Percentiles rank a stretch among this genome's conserved stretches.
phyloP scores from a whole-genome alignment of 805 yeast species.

The Pichia scutulata region DNA sequence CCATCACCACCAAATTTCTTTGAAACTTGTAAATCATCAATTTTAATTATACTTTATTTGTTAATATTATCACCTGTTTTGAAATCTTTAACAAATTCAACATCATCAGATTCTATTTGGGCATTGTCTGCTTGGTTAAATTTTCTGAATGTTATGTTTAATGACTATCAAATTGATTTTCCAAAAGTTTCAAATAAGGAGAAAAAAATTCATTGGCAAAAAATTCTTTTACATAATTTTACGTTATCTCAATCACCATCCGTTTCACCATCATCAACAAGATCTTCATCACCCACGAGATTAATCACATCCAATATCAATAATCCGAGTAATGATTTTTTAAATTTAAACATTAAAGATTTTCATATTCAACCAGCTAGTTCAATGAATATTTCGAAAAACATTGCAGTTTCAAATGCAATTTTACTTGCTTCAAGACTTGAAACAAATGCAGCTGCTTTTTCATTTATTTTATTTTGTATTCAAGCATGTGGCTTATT shows the following conservation, averaged over 20 bases:
- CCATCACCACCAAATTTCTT: constrained; percentile 24
- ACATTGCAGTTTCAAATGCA: constrained; percentile 76
- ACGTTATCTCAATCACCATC: not conserved
- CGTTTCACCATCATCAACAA: not conserved
- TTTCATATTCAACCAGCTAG: not conserved
- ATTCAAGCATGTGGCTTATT: constrained; percentile 64
- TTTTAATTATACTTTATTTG: constrained; percentile 61
- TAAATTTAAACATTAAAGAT: not conserved
- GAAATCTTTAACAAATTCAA: constrained; percentile 78
- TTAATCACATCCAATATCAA: not conserved
- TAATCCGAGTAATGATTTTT: not conserved
- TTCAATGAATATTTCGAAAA: constrained; percentile 63
- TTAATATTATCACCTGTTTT: constrained; percentile 83
- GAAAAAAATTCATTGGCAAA: constrained; percentile 6
- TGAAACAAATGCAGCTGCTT: constrained; percentile 64
- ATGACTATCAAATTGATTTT: constrained; percentile 58
- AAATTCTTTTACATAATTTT: not conserved
- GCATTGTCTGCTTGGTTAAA: constrained; percentile 78
- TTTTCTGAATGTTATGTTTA: constrained; percentile 55
- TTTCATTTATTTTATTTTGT: constrained; percentile 71
- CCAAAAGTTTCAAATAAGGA: constrained; percentile 9
- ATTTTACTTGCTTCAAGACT: constrained; percentile 88
- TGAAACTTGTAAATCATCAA: constrained; percentile 50
- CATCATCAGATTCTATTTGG: constrained; percentile 94
- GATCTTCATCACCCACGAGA: not conserved